These are phyloP conservation scores for Amanita muscaria DNA, from an alignment of 768 basidiomycete species.

Conservation along the genomic window DNA sequence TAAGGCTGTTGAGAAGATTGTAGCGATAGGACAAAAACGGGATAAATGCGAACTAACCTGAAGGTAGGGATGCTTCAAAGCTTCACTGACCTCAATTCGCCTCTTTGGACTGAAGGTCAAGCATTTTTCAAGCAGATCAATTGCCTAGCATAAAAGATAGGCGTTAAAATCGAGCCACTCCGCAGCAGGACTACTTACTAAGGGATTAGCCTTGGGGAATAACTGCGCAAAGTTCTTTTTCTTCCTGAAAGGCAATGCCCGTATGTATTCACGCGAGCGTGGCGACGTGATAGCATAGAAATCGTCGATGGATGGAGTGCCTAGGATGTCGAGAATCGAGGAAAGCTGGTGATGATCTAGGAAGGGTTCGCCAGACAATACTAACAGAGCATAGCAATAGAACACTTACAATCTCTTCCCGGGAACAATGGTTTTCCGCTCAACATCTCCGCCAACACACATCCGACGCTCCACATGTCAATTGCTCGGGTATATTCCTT, in stretches of 20 bases:
- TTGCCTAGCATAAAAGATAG: conserved; percentile 32
- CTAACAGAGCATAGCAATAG: conserved; percentile 11
- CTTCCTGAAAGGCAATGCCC: conserved; percentile 81
- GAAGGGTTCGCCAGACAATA: conserved; percentile 9
- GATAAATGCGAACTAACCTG: conserved; percentile 36
- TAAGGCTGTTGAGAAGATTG: conserved; percentile 48
- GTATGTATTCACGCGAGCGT: conserved; percentile 76
- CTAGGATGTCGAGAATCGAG: conserved; percentile 90
- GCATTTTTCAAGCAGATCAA: conserved; percentile 73
- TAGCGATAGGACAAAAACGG: not conserved
- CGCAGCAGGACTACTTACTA: conserved; percentile 32
- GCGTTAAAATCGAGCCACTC: not conserved
- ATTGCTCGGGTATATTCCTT: conserved; percentile 89
- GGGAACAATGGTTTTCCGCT: conserved; percentile 91
- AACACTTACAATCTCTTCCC: conserved; percentile 75
- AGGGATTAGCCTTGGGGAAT: conserved; percentile 67
- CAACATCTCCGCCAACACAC: conserved; percentile 86
- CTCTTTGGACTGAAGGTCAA: conserved; percentile 82
- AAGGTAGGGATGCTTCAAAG: conserved; percentile 84
- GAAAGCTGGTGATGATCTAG: conserved; percentile 89
- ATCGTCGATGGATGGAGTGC: conserved; percentile 85
- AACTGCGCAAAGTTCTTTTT: conserved; percentile 60
- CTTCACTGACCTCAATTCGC: conserved; percentile 82
- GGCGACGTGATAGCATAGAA: conserved; percentile 87
- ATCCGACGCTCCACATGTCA: conserved; percentile 84